Percentiles rank a stretch among this genome's conserved stretches.
Conservation (phyloP, 2,329 filamentous ascomycete species). For the Clathrospora elynae region DNA sequence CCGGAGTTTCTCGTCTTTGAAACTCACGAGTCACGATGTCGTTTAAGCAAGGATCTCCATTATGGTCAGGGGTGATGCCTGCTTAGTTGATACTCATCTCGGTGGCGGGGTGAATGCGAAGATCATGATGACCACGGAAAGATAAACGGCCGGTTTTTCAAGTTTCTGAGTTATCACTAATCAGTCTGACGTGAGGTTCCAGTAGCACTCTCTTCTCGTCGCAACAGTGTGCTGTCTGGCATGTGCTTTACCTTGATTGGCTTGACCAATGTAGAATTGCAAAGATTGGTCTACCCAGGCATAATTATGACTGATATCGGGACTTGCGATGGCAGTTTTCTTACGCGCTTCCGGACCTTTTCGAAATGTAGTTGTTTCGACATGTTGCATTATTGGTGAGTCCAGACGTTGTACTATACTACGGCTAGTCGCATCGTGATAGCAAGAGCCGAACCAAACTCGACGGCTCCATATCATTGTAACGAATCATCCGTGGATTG, state of each 20-base stretch:
- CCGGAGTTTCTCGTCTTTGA: slow-evolving; percentile 1
- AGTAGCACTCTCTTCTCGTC: slow-evolving; percentile 4
- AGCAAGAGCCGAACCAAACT: slow-evolving; percentile 13
- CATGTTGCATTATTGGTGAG: slow-evolving; percentile 10
- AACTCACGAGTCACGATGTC: slow-evolving; percentile 1
- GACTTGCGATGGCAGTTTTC: no score
- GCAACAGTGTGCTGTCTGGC: neutral
- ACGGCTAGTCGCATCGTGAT: slow-evolving; percentile 19
- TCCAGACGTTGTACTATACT: slow-evolving; percentile 19
- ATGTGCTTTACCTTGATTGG: no score
- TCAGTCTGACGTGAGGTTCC: slow-evolving; percentile 6
- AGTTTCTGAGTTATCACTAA: slow-evolving; percentile 4
- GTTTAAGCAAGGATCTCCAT: slow-evolving; percentile 11
- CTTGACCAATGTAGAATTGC: no score
- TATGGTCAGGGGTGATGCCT: slow-evolving; percentile 13
- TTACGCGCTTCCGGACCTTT: slow-evolving; percentile 25
- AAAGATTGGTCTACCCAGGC: no score
- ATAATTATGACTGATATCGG: no score
- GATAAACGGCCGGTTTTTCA: slow-evolving; percentile 5
- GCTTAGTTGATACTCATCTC: slow-evolving; percentile 27
- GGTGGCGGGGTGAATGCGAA: slow-evolving; percentile 27
- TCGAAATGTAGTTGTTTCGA: slow-evolving; percentile 17
- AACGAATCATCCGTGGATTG: slow-evolving; percentile 12
- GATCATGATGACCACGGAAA: slow-evolving; percentile 24
- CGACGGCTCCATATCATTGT: slow-evolving; percentile 13